Conservation (phyloP, 1,139 yeast genomes). For the Saccharomycopsis hybrid region DNA sequence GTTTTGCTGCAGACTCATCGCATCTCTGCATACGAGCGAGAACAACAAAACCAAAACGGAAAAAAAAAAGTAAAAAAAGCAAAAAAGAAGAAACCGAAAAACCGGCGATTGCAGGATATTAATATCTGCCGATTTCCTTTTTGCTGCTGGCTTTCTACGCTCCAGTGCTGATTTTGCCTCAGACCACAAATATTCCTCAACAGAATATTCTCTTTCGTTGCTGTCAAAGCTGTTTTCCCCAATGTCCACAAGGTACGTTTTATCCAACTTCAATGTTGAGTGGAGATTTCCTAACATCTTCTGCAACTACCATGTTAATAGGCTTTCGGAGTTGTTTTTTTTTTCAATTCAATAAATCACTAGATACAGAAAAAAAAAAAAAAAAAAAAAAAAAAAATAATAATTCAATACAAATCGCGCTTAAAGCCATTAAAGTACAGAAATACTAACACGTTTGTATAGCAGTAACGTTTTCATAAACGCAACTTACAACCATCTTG, state of each 20-base stretch:
- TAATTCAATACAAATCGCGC: too few species aligned
- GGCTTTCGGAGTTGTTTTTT: background rate
- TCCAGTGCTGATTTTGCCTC: too few species aligned
- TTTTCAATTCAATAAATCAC: background rate
- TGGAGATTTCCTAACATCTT: background rate
- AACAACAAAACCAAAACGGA: too few species aligned
- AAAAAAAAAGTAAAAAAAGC: too few species aligned
- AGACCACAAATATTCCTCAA: slow-evolving; percentile 14
- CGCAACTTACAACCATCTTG: slow-evolving; percentile 15
- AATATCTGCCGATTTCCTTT: too few species aligned
- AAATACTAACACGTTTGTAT: background rate
- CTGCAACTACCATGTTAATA: background rate
- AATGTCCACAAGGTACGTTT: background rate
- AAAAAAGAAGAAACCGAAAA: too few species aligned
- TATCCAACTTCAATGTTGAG: background rate
- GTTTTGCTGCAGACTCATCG: too few species aligned
- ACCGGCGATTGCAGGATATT: too few species aligned
- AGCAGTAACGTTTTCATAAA: slow-evolving; percentile 15
- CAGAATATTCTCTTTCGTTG: slow-evolving; percentile 4
- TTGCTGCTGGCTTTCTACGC: too few species aligned
- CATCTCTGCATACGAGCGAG: too few species aligned
- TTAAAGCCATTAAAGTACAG: too few species aligned
- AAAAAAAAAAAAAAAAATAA: background rate
- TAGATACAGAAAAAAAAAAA: background rate
- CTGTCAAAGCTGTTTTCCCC: background rate